These are phyloP conservation scores for Hysterangium stoloniferum DNA, from an alignment of 768 basidiomycete species.

Conservation along the genomic window DNA sequence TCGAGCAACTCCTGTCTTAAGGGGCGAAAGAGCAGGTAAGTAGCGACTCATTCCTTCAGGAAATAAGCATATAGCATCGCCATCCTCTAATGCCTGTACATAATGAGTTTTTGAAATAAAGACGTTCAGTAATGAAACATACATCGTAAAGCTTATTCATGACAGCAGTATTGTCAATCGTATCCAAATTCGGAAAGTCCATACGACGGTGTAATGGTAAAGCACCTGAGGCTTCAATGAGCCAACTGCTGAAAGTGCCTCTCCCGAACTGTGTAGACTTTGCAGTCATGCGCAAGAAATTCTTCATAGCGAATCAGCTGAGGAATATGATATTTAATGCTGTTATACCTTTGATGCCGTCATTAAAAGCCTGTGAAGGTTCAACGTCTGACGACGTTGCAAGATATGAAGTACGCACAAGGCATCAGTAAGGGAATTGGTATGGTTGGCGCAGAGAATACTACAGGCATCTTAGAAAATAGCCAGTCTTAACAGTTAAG, in stretches of 20 bases:
- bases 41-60: slow-evolving; percentile 84
- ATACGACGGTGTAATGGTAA: slow-evolving; percentile 74
- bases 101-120: slow-evolving; percentile 11
- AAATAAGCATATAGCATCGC: slow-evolving; percentile 77
- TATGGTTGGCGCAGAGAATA: slow-evolving; percentile 81
- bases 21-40: slow-evolving; percentile 77
- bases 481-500: background rate
- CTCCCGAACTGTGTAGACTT: slow-evolving; percentile 82
- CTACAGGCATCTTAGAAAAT: slow-evolving; percentile 31
- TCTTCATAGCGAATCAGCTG: slow-evolving; percentile 45
- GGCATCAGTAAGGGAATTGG: slow-evolving; percentile 81
- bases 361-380: slow-evolving; percentile 49
- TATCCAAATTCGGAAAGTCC: slow-evolving; percentile 40
- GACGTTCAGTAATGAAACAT: slow-evolving; percentile 12
- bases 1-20: slow-evolving; percentile 84
- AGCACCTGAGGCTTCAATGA: slow-evolving; percentile 85
- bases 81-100: slow-evolving; percentile 58
- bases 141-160: slow-evolving; percentile 69
- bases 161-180: slow-evolving; percentile 54
- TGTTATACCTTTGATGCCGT: slow-evolving; percentile 51
- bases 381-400: slow-evolving; percentile 2
- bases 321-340: background rate
- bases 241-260: slow-evolving; percentile 78
- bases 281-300: slow-evolving; percentile 77
- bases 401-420: slow-evolving; percentile 41